Evolutionary conservation across 768 basidiomycete genomes (phyloP).

Genomic region (Pleurotus platypus): DNA sequence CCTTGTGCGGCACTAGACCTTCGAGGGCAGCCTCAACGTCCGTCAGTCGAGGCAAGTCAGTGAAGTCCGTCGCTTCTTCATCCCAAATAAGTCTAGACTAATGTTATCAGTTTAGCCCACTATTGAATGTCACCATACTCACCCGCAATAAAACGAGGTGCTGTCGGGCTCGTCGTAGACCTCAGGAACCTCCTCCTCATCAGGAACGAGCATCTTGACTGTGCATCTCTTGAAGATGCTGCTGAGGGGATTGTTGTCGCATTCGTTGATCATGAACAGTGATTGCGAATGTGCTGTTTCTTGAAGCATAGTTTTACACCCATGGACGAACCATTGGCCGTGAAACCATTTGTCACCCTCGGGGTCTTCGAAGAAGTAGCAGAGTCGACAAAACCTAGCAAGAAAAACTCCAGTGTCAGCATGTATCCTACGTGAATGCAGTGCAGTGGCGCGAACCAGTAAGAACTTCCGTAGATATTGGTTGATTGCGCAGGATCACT

Average conservation of each 20-base stretch:
- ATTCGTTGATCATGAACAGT: conserved; percentile 52
- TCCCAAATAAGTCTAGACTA: conserved; percentile 48
- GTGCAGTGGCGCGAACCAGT: conserved; percentile 48
- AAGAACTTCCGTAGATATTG: conserved; percentile 53
- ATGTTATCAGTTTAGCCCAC: not conserved
- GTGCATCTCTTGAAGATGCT: conserved; percentile 60
- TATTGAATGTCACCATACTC: conserved; percentile 14
- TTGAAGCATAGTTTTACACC: conserved; percentile 61
- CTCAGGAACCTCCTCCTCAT: conserved; percentile 46
- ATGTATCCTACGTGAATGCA: not conserved
- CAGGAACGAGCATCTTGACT: conserved; percentile 34
- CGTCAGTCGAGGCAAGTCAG: conserved; percentile 35
- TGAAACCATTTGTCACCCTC: conserved; percentile 50
- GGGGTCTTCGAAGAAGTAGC: conserved; percentile 51
- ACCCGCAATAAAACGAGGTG: conserved; percentile 61
- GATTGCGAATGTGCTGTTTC: conserved; percentile 63
- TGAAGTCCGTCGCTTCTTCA: conserved; percentile 40
- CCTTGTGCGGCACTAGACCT: conserved; percentile 25
- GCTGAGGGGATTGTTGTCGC: conserved; percentile 51
- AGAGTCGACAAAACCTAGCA: conserved; percentile 67
- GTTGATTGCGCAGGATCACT: conserved; percentile 39
- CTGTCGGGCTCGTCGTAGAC: conserved; percentile 25
- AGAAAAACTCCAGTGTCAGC: not conserved
- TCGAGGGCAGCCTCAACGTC: conserved; percentile 22
- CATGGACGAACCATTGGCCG: conserved; percentile 69